Evolutionary conservation across 2,329 filamentous ascomycete species (phyloP).

Genomic region (Didymella arachidicola): DNA sequence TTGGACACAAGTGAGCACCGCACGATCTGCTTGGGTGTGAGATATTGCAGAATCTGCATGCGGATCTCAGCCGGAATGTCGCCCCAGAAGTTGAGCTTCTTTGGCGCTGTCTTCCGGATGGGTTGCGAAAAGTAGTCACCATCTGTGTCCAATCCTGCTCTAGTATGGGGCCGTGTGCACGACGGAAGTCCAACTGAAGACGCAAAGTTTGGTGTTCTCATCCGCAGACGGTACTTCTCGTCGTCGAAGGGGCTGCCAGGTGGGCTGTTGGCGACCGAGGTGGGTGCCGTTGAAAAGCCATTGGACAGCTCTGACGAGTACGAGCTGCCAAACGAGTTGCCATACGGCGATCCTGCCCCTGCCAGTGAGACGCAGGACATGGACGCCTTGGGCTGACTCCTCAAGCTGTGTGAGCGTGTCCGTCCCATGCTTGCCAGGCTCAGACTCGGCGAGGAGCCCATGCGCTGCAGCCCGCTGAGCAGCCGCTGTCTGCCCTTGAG

Average conservation of each 20-base stretch:
- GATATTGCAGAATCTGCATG: constrained; percentile 76
- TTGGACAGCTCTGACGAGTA: constrained; percentile 65
- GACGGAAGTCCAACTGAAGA: constrained; percentile 69
- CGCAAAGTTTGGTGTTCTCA: constrained; percentile 61
- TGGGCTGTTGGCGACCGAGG: constrained; percentile 59
- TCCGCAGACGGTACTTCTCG: constrained; percentile 63
- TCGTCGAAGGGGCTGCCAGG: constrained; percentile 59
- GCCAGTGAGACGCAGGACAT: constrained; percentile 71
- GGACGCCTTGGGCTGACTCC: constrained; percentile 67
- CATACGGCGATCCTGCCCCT: constrained; percentile 59
- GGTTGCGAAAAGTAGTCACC: constrained; percentile 59
- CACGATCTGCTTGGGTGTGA: constrained; percentile 82
- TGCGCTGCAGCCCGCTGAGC: constrained; percentile 77
- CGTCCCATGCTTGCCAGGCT: constrained; percentile 71
- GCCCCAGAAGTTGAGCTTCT: constrained; percentile 74
- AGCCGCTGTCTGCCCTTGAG: constrained; percentile 74
- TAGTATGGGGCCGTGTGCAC: constrained; percentile 63
- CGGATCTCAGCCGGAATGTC: constrained; percentile 84
- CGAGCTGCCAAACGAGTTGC: constrained; percentile 62
- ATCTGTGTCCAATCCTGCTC: constrained; percentile 50
- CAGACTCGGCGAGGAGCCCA: constrained; percentile 80
- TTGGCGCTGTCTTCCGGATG: constrained; percentile 47
- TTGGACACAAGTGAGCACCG: constrained; percentile 79
- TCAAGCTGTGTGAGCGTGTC: constrained; percentile 71
- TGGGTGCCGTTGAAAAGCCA: constrained; percentile 64